Conservation (phyloP, 225 moss, liverwort and hornwort species). For the Pleurozium schreberi region DNA sequence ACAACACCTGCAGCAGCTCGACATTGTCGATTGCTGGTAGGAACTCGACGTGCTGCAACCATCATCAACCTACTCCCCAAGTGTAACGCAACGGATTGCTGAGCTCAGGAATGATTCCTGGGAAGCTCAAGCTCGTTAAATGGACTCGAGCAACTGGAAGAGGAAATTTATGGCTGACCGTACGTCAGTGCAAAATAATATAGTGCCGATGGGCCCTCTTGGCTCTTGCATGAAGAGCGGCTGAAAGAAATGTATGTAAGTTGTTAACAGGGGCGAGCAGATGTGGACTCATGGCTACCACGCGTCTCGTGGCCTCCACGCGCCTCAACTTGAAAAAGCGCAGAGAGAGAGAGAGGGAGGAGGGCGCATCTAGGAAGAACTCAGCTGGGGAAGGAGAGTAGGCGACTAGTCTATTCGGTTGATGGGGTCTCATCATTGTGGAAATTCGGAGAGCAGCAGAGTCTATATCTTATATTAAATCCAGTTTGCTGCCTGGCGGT, state of each 20-base stretch:
- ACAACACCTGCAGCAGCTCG: background rate
- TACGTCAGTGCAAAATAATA: background rate
- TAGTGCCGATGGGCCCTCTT: background rate
- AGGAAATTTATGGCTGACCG: background rate
- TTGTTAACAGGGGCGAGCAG: background rate
- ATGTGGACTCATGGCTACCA: background rate
- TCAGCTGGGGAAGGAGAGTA: background rate
- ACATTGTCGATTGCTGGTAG: background rate
- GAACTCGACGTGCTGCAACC: background rate
- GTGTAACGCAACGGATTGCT: background rate
- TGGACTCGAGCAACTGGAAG: background rate
- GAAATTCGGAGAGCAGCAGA: background rate
- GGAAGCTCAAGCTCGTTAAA: background rate
- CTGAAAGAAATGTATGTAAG: background rate
- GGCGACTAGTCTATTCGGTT: background rate
- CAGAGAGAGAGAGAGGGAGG: background rate
- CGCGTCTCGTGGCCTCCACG: background rate
- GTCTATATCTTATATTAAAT: too few species aligned
- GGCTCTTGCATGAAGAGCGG: too few species aligned
- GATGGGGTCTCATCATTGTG: background rate
- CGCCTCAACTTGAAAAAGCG: background rate
- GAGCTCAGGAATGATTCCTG: background rate
- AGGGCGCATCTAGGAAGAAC: background rate
- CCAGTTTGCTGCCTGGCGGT: background rate
- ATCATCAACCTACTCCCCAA: background rate